Evolutionary conservation across 116 monocot genomes (phyloP).

Genomic region (Papilionanthe hybrid): DNA sequence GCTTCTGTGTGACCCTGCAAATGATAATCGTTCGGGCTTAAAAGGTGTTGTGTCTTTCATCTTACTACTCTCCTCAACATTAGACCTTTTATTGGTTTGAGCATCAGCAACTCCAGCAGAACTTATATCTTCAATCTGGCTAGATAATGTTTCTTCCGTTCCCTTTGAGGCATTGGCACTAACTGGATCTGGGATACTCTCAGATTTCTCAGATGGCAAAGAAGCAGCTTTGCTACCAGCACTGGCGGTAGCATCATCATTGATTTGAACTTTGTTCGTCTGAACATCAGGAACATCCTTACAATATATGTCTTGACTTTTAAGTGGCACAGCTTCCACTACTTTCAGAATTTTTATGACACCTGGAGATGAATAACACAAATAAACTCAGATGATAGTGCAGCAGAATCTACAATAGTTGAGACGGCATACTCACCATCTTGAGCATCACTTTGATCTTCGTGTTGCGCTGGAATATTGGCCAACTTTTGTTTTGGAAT

Average conservation of each 20-base stretch:
- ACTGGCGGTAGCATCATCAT: constrained; percentile 2
- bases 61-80: background rate
- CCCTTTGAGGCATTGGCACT: constrained; percentile 7
- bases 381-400: background rate
- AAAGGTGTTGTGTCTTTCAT: background rate
- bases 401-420: background rate
- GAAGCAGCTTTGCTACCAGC: background rate
- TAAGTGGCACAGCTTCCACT: background rate
- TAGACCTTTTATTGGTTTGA: constrained; percentile 11
- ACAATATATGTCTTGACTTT: background rate
- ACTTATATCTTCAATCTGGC: constrained; percentile 14
- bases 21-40: constrained; percentile 1
- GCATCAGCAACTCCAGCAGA: background rate
- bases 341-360: background rate
- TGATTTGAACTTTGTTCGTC: background rate
- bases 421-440: background rate
- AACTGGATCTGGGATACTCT: constrained; percentile 2
- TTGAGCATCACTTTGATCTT: background rate
- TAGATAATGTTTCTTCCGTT: background rate
- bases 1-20: constrained; percentile 6
- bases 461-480: background rate
- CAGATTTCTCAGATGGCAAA: constrained; percentile 13
- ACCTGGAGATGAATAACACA: background rate
- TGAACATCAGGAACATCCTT: background rate
- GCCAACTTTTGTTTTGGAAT: background rate